Evolutionary conservation across 2,329 filamentous ascomycete species (phyloP), one percentile per base, ranked within the genome.

Genomic region (Phyllosticta paracitricarpa): DNA sequence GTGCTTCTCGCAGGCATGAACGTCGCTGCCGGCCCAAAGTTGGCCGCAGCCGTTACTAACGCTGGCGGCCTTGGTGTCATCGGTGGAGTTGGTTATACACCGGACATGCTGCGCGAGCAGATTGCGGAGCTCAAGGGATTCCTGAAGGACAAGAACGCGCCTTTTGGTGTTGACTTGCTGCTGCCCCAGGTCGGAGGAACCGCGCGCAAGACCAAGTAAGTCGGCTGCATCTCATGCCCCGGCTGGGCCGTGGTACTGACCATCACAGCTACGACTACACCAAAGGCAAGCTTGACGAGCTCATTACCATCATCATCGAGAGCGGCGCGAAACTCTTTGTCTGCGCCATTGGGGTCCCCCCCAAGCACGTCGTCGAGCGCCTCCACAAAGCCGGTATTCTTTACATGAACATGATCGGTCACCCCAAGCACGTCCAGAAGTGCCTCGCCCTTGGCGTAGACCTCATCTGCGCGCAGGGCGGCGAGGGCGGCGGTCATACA

Each of bases 391-490:
- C 85, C 71, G 92, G 92, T 67, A 84, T 99, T 68, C 83, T 96
- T 67, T 96, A 95, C 83, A 97, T 97, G 94, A 99, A 99, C 87
- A 99, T 99, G 94, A 92, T 99, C 74, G 94, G 94, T 67, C 94
- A 99, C 83, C 93, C 94, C 72, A 99, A 99, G 86, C 94, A 99
- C 80, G 93, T 96, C 65, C 84, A 91, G 78, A 99, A 97, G 83
- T 95, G 91, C 77, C 83, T 99, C 65, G 91, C 93, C 57, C 84
- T 73, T 63, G 94, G 92, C 66, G 90, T 87, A 68, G 94, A 99
- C 77, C 89, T 99, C 70, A 97, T 99, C 80, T 97, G 93, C 81
- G 94, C 94, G 58, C 94, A 99, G 80, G 94, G 94, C 73, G 93
- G 94, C 69, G 94, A 99, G 80, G 94, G 94, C 66, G 94, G 94